Base-by-base conservation (phyloP, 768 basidiomycete genomes). In the Tylopilus sp. region DNA sequence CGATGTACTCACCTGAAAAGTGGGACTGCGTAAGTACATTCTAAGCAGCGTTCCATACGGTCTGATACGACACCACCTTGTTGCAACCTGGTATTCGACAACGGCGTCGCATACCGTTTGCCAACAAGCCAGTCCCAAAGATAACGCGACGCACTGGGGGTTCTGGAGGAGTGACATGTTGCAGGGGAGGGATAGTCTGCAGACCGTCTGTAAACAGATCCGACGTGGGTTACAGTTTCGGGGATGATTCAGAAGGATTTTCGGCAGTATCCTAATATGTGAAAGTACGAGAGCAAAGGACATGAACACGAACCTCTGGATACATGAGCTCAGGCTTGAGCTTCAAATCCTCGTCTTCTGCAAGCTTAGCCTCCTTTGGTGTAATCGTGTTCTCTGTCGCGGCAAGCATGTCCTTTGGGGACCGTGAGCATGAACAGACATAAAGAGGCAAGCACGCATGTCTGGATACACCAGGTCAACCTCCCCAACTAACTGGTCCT, bases 1-100 rank as follows among this genome's bases (percentile, higher is more conserved):
- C 22, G 22, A 68, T 61, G 30, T 68, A 68, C 47, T 68, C 68
- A n/a, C 66, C 66, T 14, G 51, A 43, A 26, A 70, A 68, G 4
- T 45, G 28, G 31, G 70, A 70, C 4, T 47, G 8, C 48, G 59
- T 57, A 14, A 42, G 46, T 52, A 40, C 66, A 69, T 16, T 50
- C 48, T 19, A 58, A 44, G 25, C 66, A 67, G 10, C 55, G 56
- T n/a, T 58, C 43, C 45, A 60, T 53, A n/a, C 34, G 22, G 52
- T 49, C 1, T 50, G 50, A 5, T 44, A n/a, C 0, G 53, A 22
- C 22, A 65, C 37, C 3, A n/a, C 9, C 14, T n/a, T n/a, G n/a
- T n/a, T n/a, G n/a, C n/a, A n/a, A n/a, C n/a, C n/a, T n/a, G n/a
- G n/a, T n/a, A n/a, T 53, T 16, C 41, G 30, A 40, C 65, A 69